Evolutionary conservation across 768 basidiomycete genomes (phyloP), one percentile per base, ranked within the genome.

Genomic region (Paxillus involutus): DNA sequence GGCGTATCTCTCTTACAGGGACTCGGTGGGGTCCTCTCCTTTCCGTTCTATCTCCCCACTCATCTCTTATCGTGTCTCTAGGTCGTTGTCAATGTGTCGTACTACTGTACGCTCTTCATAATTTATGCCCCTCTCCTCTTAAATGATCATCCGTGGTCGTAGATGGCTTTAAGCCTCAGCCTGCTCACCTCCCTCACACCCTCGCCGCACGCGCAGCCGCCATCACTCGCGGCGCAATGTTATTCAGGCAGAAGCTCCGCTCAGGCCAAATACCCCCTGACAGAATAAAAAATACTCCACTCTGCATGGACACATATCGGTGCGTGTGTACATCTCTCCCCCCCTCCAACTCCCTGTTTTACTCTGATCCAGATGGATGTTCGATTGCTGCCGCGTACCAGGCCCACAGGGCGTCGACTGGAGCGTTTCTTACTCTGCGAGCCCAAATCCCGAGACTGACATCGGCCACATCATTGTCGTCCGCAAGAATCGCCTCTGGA

Each of bases 51-150:
- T 21, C 21, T 21, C 21, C 21, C 39, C 10, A 35, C 48, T 40
- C 21, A 24, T 42, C 55, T 57, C 43, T 59, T 44, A n/a, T 33
- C 3, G 26, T 36, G 40, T 37, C 13, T 55, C 79, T 37, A 84
- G 86, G 86, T 94, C 51, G 85, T 95, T 1, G 79, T 95, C 39
- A 92, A 95, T 61, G 92, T 95, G 11, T 94, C 91, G n/a, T 96
- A 97, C 71, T 97, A 91, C 61, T 97, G 94, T 88, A 68, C 50
- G 80, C 58, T 30, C 29, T 7, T n/a, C 35, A 9, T 11, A 19
- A 32, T 32, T 17, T 17, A 49, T n/a, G 52, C 41, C 12, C 37
- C n/a, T 17, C 6, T 16, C 45, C 52, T 52, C 43, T 19, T 44
- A 53, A n/a, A 36, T 48, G 60, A 55, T 63, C 14, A 21, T 53